Evolutionary conservation across 129 eudicot species (phyloP).

Genomic region (Silybum marianum): DNA sequence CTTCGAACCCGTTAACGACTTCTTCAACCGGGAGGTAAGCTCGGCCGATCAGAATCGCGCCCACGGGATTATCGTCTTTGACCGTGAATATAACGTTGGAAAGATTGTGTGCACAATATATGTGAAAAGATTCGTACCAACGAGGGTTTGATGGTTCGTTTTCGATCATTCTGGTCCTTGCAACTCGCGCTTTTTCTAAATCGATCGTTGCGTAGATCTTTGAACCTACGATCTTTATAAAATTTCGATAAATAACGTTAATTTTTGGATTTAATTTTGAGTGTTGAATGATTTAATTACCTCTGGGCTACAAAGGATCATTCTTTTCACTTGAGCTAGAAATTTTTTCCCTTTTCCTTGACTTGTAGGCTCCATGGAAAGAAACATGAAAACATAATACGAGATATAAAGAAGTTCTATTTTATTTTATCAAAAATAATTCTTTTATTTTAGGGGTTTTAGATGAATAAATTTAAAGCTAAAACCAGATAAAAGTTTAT

Average conservation of each 20-base stretch:
- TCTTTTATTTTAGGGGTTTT: not conserved
- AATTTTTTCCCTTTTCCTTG: slow-evolving; percentile 44
- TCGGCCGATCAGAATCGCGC: slow-evolving; percentile 80
- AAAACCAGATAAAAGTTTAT: too few species aligned
- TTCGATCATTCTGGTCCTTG: slow-evolving; percentile 53
- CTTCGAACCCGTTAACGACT: slow-evolving; percentile 45
- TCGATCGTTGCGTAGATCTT: slow-evolving; percentile 81
- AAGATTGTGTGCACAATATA: slow-evolving; percentile 75
- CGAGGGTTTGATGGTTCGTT: slow-evolving; percentile 65
- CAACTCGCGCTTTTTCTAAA: slow-evolving; percentile 76
- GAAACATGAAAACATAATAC: not conserved
- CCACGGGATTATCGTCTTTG: slow-evolving; percentile 69
- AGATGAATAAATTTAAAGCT: too few species aligned
- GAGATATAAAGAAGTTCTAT: not conserved
- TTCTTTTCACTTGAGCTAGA: slow-evolving; percentile 51
- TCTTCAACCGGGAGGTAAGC: slow-evolving; percentile 81
- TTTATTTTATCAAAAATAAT: not conserved
- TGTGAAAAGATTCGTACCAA: slow-evolving; percentile 70
- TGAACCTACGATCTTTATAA: slow-evolving; percentile 56
- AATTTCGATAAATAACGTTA: not conserved
- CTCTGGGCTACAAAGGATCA: slow-evolving; percentile 60
- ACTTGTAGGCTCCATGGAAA: slow-evolving; percentile 39
- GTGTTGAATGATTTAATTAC: slow-evolving; percentile 28
- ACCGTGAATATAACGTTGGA: slow-evolving; percentile 69
- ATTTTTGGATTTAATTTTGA: not conserved